A percentile compares a stretch with the other conserved stretches of the same genome.
Conservation (phyloP, 1,284 basidiomycete species). For the Pseudozyma flocculosa region DNA sequence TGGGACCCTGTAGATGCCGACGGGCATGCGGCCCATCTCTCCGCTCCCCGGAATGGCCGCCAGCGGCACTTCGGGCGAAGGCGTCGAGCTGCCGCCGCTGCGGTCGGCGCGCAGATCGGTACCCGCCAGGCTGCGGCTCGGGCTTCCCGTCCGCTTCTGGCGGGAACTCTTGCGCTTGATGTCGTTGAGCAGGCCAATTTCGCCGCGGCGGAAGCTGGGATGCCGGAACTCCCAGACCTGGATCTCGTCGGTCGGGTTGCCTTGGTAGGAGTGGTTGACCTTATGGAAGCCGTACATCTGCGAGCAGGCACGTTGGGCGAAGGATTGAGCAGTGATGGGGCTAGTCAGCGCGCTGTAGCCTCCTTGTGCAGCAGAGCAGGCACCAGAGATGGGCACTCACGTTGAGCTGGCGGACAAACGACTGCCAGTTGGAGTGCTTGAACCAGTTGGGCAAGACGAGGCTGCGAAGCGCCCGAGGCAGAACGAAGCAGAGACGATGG, state of each 20-base stretch:
- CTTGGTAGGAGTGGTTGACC: slow-evolving; percentile 52
- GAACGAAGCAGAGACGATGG: too few species aligned
- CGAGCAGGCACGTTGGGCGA: too few species aligned
- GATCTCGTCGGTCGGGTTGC: slow-evolving; percentile 42
- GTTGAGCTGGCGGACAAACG: slow-evolving; percentile 53
- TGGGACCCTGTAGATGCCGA: slow-evolving; percentile 10
- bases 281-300: slow-evolving; percentile 52
- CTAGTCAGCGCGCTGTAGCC: too few species aligned
- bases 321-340: too few species aligned
- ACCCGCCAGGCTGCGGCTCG: slow-evolving; percentile 22
- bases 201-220: slow-evolving; percentile 44
- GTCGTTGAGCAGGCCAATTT: slow-evolving; percentile 42
- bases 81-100: slow-evolving; percentile 33
- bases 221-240: slow-evolving; percentile 55
- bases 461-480: too few species aligned
- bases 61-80: slow-evolving; percentile 31
- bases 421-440: slow-evolving; percentile 56
- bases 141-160: slow-evolving; percentile 34
- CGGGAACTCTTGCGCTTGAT: slow-evolving; percentile 52
- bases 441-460: slow-evolving; percentile 51
- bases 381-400: too few species aligned
- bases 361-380: too few species aligned
- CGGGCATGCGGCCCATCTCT: slow-evolving; percentile 17
- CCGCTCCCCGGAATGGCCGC: slow-evolving; percentile 18
- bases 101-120: slow-evolving; percentile 22